Evolutionary conservation across 257 asterid genomes (phyloP).

Genomic region (Paulownia fortunei): DNA sequence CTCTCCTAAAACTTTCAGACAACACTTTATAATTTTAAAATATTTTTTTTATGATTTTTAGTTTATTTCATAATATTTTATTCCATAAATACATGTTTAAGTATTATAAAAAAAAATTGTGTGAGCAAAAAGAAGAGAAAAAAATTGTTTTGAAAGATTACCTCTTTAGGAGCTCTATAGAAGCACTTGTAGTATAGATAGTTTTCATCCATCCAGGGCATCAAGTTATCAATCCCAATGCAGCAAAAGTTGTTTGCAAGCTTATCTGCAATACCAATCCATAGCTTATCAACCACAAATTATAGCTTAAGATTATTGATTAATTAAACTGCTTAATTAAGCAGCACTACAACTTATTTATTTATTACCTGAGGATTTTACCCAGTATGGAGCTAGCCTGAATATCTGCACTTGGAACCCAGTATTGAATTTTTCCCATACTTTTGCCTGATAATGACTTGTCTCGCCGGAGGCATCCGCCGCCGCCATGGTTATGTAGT

Average conservation of each 20-base stretch:
- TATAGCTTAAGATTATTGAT: not conserved
- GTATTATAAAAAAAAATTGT: too few relatives aligned
- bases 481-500: constrained; percentile 43
- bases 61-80: too few relatives aligned
- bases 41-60: too few relatives aligned
- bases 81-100: too few relatives aligned
- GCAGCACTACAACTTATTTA: not conserved
- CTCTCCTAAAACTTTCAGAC: too few relatives aligned
- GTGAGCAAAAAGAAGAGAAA: too few relatives aligned
- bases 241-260: not conserved
- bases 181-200: constrained; percentile 40
- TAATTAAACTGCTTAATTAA: not conserved
- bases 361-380: constrained; percentile 7
- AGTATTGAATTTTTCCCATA: constrained; percentile 42
- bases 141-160: not conserved
- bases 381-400: constrained; percentile 41
- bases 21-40: too few relatives aligned
- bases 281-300: not conserved
- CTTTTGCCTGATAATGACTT: constrained; percentile 39
- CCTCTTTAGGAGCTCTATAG: constrained; percentile 10
- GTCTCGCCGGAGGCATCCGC: constrained; percentile 24
- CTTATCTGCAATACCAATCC: constrained; percentile 19
- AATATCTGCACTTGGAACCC: constrained; percentile 35
- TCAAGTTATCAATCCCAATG: constrained; percentile 12
- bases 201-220: constrained; percentile 40